Base-by-base conservation (phyloP, 768 basidiomycete genomes). In the Kwoniella pini region DNA sequence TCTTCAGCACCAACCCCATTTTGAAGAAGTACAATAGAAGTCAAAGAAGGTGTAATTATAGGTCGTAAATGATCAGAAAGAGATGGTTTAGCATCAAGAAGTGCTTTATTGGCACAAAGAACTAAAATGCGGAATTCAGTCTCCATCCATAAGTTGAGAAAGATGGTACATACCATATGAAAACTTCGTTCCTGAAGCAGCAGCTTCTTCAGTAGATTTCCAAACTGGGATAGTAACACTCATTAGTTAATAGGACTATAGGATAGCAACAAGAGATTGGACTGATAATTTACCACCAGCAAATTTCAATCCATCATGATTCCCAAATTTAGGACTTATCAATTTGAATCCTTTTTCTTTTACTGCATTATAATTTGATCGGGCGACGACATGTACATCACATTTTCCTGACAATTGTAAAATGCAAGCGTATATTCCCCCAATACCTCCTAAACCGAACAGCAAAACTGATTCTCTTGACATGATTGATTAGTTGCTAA, bases 1-100 rank as follows among this genome's bases (percentile, higher is more conserved):
- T 64, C 75, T 65, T 77, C 75, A 24, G 71, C 69, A 4, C 75
- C 75, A 3, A 74, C 75, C 26, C 75, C 75, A 59, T 77, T 77
- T 59, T 77, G 75, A 1, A 77, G 60, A 33, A 77, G 67, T 39
- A 77, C 73, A 38, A 77, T 71, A 17, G 67, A 65, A 3, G 72
- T 77, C 15, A 54, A 24, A 13, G 44, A 31, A 21, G 66, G 43
- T 21, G 64, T 51, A 27, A 73, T 67, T 24, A 73, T 54, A 19
- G 75, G 73, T 19, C 33, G 24, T 46, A 77, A 59, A 33, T 70
- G 62, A 19, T 74, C 71, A 0, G 69, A 63, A 26, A 77, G 64
- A 3, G 75, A 74, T 0, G 75, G 75, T 19, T 55, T 66, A 21
- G 75, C 71, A 38, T 77, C 75, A 33, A 77, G 68, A 1, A 77